These are phyloP conservation scores for Phragmites australis DNA, from an alignment of 176 grass and related monocot species.

Conservation along the genomic window DNA sequence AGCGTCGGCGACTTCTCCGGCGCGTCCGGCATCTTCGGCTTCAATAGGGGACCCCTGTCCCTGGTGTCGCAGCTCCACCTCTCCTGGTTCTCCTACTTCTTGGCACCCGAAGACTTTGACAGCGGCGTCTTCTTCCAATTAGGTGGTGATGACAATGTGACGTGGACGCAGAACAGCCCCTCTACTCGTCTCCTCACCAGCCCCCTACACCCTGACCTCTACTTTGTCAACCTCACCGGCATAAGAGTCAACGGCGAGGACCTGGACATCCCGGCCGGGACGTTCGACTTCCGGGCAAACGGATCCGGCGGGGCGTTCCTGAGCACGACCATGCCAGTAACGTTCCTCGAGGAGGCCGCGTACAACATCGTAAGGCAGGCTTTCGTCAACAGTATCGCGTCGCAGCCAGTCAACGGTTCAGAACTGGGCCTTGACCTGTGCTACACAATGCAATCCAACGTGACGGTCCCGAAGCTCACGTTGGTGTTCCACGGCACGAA, in stretches of 20 bases:
- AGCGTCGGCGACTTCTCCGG: neutral
- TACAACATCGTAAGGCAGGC: neutral
- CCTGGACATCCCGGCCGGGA: neutral
- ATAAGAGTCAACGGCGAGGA: conserved; percentile 1
- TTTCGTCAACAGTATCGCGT: neutral
- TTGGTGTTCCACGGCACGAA: neutral
- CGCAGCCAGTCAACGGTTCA: neutral
- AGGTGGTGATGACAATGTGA: neutral
- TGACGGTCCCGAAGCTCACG: neutral
- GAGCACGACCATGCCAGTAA: conserved; percentile 20
- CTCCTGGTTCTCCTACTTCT: conserved; percentile 26
- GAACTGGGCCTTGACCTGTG: conserved; percentile 17
- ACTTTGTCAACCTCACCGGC: conserved; percentile 15
- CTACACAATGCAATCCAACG: neutral
- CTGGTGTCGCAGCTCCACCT: conserved; percentile 30
- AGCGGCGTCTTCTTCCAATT: neutral
- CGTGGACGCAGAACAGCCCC: neutral
- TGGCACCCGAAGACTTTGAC: neutral
- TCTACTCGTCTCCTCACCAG: neutral
- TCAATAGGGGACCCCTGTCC: neutral
- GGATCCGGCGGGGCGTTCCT: conserved; percentile 37
- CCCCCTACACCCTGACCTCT: neutral
- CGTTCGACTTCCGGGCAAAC: conserved; percentile 10
- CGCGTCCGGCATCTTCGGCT: conserved; percentile 23
- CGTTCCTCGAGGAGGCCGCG: conserved; percentile 5